Base-by-base conservation (phyloP, 257 asterid species). In the Voacanga thouarsii region DNA sequence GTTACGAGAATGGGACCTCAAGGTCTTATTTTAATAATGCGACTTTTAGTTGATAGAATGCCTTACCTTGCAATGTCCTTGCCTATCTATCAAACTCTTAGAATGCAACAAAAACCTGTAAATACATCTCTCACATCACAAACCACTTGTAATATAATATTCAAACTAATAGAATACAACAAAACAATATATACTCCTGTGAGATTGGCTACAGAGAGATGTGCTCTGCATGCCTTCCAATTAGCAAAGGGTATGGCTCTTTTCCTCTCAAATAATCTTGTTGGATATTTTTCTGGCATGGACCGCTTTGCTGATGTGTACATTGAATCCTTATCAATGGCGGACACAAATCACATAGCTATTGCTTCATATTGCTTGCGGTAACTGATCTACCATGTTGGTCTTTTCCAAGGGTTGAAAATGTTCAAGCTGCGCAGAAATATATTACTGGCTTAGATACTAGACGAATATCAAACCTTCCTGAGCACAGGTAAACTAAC, bases 391-490 rank as follows among this genome's bases (percentile, higher is more conserved):
- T 66, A 2, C 72, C 33, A 2, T 55, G 30, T 50, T 56, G 50
- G 41, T 7, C 37, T 80, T 72, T 56, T 81, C 44, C 91, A 96
- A 98, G 99, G 33, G 75, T 86, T 18, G 97, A 96, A 83, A 79
- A 90, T 83, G 89, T 92, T 84, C 98, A 92, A 87, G 96, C 97
- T 75, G 98, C 98, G 65, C 99, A 96, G 80, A 96, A 89, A 72
- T 96, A 86, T 70, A 85, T 96, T 74, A 93, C 99, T 12, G 99
- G 99, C 80, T 89, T 96, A 87, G 99, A 96, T 82, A 96, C 99
- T 78, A 87, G 99, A 88, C 88, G 99, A 86, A 86, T 96, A 83
- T 78, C 99, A 63, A 96, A 96, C 87, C 94, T 96, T 71, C 87
- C 99, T 12, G 99, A 96, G 77, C 88, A 89, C 91, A 96, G 99